Conservation (phyloP, 2,329 filamentous ascomycete species). For the Lanzia echinophila region DNA sequence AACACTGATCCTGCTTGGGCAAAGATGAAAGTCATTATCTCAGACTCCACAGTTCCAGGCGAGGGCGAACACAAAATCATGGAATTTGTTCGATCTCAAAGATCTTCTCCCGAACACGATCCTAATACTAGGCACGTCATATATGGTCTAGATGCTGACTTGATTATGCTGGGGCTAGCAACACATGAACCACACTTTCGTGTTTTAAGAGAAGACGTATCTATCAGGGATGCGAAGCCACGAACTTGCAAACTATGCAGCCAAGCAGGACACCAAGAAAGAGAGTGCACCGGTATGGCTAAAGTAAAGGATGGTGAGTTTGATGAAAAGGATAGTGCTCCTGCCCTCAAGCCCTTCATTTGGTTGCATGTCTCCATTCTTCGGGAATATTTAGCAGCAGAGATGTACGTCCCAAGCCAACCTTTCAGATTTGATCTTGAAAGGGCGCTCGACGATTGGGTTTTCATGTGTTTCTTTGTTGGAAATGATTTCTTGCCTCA, state of each 20-base stretch:
- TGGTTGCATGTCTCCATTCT: constrained; percentile 93
- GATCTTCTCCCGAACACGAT: constrained; percentile 82
- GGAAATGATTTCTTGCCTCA: constrained; percentile 98
- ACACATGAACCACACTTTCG: constrained; percentile 97
- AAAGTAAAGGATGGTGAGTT: constrained; percentile 75
- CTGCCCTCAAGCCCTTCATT: constrained; percentile 83
- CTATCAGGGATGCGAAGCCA: constrained; percentile 78
- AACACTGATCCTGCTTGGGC: constrained; percentile 96
- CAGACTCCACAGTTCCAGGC: constrained; percentile 92
- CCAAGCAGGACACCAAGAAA: constrained; percentile 84
- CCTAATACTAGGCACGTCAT: constrained; percentile 98
- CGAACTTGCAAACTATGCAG: constrained; percentile 83
- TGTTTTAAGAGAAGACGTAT: constrained; percentile 93
- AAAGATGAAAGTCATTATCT: constrained; percentile 95
- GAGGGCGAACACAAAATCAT: constrained; percentile 99
- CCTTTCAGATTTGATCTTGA: constrained; percentile 90
- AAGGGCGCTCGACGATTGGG: constrained; percentile 93
- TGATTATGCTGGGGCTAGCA: constrained; percentile 96
- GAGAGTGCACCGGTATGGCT: constrained; percentile 71
- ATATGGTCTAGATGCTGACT: constrained; percentile 92
- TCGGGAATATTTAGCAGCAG: constrained; percentile 85
- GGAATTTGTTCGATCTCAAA: constrained; percentile 93
- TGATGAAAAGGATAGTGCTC: constrained; percentile 70
- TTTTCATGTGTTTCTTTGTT: constrained; percentile 98
- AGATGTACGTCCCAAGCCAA: constrained; percentile 75